phyloP scores from a whole-genome alignment of 108 stramenopile species.

The Aureococcus anophagefferens region DNA sequence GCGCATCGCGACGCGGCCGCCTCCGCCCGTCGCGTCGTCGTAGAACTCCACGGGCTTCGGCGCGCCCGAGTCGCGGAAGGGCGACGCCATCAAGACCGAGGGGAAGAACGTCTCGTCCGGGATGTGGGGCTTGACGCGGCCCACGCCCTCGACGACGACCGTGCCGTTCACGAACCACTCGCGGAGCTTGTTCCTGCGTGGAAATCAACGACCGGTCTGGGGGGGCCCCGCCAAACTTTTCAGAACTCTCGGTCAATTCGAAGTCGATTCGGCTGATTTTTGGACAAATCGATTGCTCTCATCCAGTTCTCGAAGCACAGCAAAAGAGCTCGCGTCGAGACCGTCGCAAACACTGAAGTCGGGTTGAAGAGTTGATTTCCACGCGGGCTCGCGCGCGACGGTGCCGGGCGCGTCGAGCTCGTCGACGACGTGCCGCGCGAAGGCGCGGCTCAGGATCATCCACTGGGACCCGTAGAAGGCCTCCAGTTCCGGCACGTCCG shows the following conservation, averaged over 20 bases:
- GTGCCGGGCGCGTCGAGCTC: background rate
- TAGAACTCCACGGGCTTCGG: background rate
- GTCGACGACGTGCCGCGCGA: background rate
- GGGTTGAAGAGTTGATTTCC: too few species aligned
- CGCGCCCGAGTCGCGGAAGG: background rate
- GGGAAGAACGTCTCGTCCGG: conserved; percentile 1
- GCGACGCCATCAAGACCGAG: background rate
- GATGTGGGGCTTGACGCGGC: background rate
- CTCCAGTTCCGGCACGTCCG: background rate
- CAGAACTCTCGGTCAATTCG: too few species aligned
- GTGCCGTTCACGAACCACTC: background rate
- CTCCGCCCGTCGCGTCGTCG: background rate
- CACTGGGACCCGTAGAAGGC: background rate
- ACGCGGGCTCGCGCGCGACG: too few species aligned
- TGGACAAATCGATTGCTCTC: too few species aligned
- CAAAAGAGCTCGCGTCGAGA: too few species aligned
- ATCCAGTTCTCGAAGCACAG: too few species aligned
- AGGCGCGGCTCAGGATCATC: background rate
- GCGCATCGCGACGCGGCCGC: background rate
- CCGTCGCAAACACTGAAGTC: too few species aligned
- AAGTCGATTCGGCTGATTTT: too few species aligned
- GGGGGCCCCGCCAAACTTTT: too few species aligned
- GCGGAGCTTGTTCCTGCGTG: background rate
- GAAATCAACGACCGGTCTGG: too few species aligned
- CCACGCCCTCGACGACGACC: background rate